Evolutionary conservation across 2,329 filamentous ascomycete species (phyloP).

Genomic region (Colletotrichum sp.): DNA sequence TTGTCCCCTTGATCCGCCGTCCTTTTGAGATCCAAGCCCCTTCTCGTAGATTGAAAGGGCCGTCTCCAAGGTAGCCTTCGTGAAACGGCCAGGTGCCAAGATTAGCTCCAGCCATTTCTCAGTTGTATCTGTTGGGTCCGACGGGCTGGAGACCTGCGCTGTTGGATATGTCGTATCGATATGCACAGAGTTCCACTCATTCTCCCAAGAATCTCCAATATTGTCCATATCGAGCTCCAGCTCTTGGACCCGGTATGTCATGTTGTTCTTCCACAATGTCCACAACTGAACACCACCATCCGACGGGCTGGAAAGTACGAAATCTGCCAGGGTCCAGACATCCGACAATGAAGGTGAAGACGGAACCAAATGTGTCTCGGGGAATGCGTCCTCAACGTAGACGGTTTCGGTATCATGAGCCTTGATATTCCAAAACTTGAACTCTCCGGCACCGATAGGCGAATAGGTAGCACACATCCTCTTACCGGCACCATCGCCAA

Average conservation of each 20-base stretch:
- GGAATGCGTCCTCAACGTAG: conserved; percentile 74
- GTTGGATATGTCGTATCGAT: conserved; percentile 61
- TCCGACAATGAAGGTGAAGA: conserved; percentile 72
- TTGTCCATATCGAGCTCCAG: conserved; percentile 74
- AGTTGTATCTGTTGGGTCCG: conserved; percentile 71
- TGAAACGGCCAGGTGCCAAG: conserved; percentile 83
- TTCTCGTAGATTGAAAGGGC: conserved; percentile 82
- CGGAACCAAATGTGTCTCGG: conserved; percentile 66
- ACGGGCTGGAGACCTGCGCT: conserved; percentile 62
- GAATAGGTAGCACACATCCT: conserved; percentile 80
- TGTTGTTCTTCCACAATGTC: conserved; percentile 86
- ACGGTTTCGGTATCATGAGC: conserved; percentile 68
- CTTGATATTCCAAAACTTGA: conserved; percentile 88
- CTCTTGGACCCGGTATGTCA: conserved; percentile 75
- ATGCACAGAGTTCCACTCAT: conserved; percentile 72
- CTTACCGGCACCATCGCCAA: conserved; percentile 60
- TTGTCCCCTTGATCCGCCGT: conserved; percentile 44
- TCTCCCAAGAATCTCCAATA: conserved; percentile 64
- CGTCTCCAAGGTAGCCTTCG: conserved; percentile 78
- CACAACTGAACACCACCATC: conserved; percentile 68
- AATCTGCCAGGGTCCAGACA: conserved; percentile 82
- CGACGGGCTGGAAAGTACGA: conserved; percentile 62
- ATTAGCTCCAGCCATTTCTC: conserved; percentile 89
- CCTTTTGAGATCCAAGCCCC: conserved; percentile 51
- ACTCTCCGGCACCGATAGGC: conserved; percentile 83